Conservation (phyloP, 1,284 basidiomycete species). For the Cutaneotrichosporon sp. region DNA sequence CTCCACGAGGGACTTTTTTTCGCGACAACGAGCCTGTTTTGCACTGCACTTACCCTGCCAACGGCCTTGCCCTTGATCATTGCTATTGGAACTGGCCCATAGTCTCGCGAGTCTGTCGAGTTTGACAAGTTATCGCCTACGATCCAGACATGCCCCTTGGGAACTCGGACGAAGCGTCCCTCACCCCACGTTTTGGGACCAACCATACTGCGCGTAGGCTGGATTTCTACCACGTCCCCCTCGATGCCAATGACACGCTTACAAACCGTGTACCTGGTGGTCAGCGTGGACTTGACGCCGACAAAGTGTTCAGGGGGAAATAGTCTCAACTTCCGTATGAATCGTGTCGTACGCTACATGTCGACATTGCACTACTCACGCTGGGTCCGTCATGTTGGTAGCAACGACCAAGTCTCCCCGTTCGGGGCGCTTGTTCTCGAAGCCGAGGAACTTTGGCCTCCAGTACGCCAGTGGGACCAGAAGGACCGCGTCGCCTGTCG, state of each 20-base stretch:
- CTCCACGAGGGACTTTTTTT: no score
- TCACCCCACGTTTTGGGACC: constrained; percentile 33
- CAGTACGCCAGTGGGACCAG: constrained; percentile 53
- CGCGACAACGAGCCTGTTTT: no score
- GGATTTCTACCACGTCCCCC: constrained; percentile 82
- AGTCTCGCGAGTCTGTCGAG: constrained; percentile 80
- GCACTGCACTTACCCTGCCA: constrained; percentile 60
- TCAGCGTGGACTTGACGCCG: neutral
- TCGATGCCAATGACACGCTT: constrained; percentile 87
- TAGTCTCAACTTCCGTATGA: neutral
- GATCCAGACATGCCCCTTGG: constrained; percentile 85
- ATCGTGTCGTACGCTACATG: neutral
- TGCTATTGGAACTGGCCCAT: constrained; percentile 85
- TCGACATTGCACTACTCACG: constrained; percentile 22
- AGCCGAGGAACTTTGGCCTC: constrained; percentile 21
- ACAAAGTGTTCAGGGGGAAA: neutral
- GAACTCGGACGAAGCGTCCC: constrained; percentile 64
- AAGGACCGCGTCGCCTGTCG: constrained; percentile 46
- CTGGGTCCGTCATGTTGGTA: constrained; percentile 64
- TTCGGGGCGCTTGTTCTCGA: constrained; percentile 39
- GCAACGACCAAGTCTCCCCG: constrained; percentile 80
- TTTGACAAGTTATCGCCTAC: constrained; percentile 79
- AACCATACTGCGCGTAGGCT: constrained; percentile 52
- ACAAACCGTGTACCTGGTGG: constrained; percentile 57
- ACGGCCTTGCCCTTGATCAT: constrained; percentile 71